Percentiles rank a stretch among this genome's conserved stretches.
Conservation (phyloP, 306 rosid species). For the Cyclanthera cordifolia region DNA sequence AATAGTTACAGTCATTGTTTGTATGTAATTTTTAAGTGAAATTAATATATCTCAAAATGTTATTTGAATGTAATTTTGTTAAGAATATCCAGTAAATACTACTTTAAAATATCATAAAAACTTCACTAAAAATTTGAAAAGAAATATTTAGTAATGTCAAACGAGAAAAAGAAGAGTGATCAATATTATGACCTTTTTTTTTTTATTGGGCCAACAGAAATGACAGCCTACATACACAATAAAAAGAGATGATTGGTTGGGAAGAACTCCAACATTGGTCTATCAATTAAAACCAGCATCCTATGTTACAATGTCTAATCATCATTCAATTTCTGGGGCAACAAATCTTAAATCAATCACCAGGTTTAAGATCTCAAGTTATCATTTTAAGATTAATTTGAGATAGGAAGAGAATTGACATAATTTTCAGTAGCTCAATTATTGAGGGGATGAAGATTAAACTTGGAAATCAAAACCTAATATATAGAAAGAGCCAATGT, state of each 20-base stretch:
- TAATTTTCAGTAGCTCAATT: neutral
- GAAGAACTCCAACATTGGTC: constrained; percentile 2
- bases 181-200: neutral
- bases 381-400: neutral
- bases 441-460: no score
- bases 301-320: constrained; percentile 9
- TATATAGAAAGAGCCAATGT: neutral
- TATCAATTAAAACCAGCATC: constrained; percentile 2
- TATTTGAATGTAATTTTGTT: no score
- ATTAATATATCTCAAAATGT: no score
- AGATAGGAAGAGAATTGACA: neutral
- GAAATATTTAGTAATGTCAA: no score
- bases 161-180: neutral
- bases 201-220: neutral
- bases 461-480: neutral
- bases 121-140: no score
- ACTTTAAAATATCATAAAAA: no score
- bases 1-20: no score
- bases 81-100: no score
- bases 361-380: neutral
- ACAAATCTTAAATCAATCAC: neutral
- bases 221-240: neutral
- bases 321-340: neutral
- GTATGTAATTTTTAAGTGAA: no score
- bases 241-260: neutral